These are phyloP conservation scores for Apophysomyces variabilis DNA, from an alignment of 371 early-diverging fungal genomes.

Conservation along the genomic window DNA sequence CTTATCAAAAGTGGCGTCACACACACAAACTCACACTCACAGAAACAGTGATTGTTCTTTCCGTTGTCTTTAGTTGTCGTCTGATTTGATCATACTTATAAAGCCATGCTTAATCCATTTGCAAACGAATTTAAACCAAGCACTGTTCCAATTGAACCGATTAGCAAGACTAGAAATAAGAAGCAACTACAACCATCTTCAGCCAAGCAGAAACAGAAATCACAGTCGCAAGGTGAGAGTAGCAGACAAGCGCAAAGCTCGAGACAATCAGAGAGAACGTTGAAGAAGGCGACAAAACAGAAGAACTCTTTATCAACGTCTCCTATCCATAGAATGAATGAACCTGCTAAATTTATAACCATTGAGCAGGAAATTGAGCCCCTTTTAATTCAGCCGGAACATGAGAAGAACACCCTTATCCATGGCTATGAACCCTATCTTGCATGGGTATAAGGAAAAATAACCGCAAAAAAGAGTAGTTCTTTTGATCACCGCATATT, in stretches of 20 bases:
- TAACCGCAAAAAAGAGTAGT: neutral
- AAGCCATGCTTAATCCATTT: conserved; percentile 21
- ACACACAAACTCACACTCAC: too few species aligned
- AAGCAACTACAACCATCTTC: neutral
- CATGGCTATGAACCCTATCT: conserved; percentile 51
- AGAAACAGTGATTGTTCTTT: too few species aligned
- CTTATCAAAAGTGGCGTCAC: neutral
- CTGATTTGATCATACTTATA: too few species aligned
- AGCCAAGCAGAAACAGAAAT: neutral
- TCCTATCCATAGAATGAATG: conserved; percentile 9
- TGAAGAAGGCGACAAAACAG: neutral
- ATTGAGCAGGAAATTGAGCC: conserved; percentile 47
- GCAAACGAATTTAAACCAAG: conserved; percentile 21
- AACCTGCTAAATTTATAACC: conserved; percentile 36
- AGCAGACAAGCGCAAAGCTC: conserved; percentile 2
- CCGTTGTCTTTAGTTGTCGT: too few species aligned
- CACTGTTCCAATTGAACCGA: neutral
- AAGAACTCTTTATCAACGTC: neutral
- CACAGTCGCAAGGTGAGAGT: neutral
- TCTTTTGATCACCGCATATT: neutral
- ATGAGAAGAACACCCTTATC: conserved; percentile 16
- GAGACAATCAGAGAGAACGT: neutral
- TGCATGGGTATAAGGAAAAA: conserved; percentile 33
- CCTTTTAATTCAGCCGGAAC: conserved; percentile 18
- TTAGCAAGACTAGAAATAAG: conserved; percentile 1